A percentile compares a stretch with the other conserved stretches of the same genome.
phyloP scores from a whole-genome alignment of 352 stramenopile genomes.

The Globisporangium spinosum region DNA sequence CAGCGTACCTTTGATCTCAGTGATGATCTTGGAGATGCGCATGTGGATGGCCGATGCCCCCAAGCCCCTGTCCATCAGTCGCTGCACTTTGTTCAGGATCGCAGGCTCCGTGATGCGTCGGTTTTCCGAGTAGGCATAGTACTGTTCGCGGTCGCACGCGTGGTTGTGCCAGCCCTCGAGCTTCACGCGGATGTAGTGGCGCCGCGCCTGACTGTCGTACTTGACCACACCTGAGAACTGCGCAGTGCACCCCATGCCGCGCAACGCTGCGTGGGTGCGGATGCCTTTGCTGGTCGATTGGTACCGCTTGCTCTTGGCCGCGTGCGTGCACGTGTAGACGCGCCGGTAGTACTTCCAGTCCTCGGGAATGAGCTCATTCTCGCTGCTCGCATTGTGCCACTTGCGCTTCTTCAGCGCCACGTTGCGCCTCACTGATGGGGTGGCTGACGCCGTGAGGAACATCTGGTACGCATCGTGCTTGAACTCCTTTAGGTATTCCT shows the following conservation, averaged over 20 bases:
- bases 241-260: slow-evolving; percentile 7
- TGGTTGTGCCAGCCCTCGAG: slow-evolving; percentile 7
- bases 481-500: slow-evolving; percentile 1
- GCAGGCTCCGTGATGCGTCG: too few species aligned
- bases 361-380: slow-evolving; percentile 8
- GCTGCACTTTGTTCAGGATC: too few species aligned
- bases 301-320: background rate
- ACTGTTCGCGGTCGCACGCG: too few species aligned
- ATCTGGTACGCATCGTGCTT: background rate
- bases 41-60: too few species aligned
- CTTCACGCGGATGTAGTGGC: slow-evolving; percentile 2
- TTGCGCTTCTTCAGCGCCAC: background rate
- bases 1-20: slow-evolving; percentile 2
- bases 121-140: too few species aligned
- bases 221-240: background rate
- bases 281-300: background rate
- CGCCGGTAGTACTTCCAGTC: slow-evolving; percentile 8
- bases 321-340: slow-evolving; percentile 11
- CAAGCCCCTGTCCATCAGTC: too few species aligned
- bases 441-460: background rate
- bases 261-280: background rate
- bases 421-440: slow-evolving; percentile 2
- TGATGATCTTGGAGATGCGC: background rate
- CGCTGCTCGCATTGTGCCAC: background rate
- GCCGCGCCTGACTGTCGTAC: background rate